Base-by-base conservation (phyloP, 768 basidiomycete genomes). In the Lactarius akahatsu region DNA sequence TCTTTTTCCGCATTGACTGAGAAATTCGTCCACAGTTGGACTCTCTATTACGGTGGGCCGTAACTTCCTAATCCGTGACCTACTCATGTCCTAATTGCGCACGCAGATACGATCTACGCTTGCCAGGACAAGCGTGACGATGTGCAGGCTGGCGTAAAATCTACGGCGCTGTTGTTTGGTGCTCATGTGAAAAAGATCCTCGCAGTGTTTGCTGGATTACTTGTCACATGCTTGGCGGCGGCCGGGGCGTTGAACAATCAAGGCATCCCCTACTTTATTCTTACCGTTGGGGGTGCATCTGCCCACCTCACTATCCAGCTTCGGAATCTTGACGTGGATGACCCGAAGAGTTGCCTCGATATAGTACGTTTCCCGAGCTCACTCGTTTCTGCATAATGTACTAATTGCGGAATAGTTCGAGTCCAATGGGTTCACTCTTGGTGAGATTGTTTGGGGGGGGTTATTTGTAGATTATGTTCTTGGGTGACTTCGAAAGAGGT, bases 111-210 rank as follows among this genome's bases (percentile, higher is more conserved):
- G 1, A 85, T 86, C 66, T 88, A 88, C 71, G 86, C 85, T 5
- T 85, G 85, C 71, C 78, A 83, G 78, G 86, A 87, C 72, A 84
- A 83, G 66, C 73, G 75, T 34, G 87, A 87, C 76, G 86, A 88
- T 70, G 73, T 82, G 28, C 75, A 78, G 54, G 86, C 81, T 18
- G 84, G 84, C 43, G 83, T 88, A 59, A 85, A 86, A 73, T 86
- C 85, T 1, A 87, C 85, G 56, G 86, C 86, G 0, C 74, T 87
- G 16, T 79, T 86, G n/a, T 87, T 87, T 72, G 84, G 81, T 23
- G 71, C 74, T 16, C 72, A 76, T 36, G 78, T 83, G 30, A 76
- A 78, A 41, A 76, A 77, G 2, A 77, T 86, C 61, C 77, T 87
- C 18, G 71, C 79, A 15, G 64, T 75, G 28, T 83, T 87, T 67